Conservation (phyloP, 2,329 filamentous ascomycete genomes). For the Emmonsiellopsis sp. region DNA sequence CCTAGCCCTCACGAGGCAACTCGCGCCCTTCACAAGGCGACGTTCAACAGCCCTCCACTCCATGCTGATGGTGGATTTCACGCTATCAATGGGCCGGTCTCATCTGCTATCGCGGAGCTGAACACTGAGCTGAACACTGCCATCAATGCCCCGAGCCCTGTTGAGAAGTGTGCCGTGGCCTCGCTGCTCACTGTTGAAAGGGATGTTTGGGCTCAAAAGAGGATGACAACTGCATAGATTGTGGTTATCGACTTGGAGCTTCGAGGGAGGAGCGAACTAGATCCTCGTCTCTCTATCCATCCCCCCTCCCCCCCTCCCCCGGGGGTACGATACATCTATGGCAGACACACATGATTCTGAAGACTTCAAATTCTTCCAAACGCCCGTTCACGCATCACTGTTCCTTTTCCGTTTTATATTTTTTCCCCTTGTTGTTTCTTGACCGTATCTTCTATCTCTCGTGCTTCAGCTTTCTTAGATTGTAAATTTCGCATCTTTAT, state of each 20-base stretch:
- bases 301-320: too few relatives aligned
- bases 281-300: not conserved
- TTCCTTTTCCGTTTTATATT: too few relatives aligned
- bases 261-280: not conserved
- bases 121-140: constrained; percentile 5
- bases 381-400: too few relatives aligned
- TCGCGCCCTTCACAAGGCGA: constrained; percentile 8
- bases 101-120: not conserved
- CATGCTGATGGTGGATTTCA: constrained; percentile 10
- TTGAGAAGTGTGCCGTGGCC: constrained; percentile 18
- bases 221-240: not conserved
- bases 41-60: not conserved
- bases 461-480: too few relatives aligned
- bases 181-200: constrained; percentile 16
- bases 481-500: too few relatives aligned
- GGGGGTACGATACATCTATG: too few relatives aligned
- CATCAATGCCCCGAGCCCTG: constrained; percentile 7
- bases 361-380: too few relatives aligned
- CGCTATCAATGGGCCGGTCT: constrained; percentile 10
- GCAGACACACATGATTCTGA: too few relatives aligned
- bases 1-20: constrained; percentile 13
- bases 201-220: constrained; percentile 11
- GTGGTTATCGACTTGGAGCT: too few relatives aligned
- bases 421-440: too few relatives aligned
- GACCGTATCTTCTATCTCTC: too few relatives aligned